Percentiles rank a stretch among this genome's conserved stretches.
Conservation (phyloP, 164 flowering plant species). For the Aristolochia californica region DNA sequence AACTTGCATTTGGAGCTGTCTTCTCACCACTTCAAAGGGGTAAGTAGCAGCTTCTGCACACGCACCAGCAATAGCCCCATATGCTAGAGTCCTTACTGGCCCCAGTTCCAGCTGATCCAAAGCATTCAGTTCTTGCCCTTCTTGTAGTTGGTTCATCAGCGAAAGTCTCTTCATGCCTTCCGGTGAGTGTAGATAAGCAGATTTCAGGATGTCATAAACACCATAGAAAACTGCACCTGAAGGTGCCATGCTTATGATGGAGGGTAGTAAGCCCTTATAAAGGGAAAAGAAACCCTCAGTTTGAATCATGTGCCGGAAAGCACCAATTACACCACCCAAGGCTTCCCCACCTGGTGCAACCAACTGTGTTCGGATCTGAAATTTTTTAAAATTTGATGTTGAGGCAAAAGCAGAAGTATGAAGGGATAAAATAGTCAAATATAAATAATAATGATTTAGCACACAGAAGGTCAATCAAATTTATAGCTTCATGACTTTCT, state of each 20-base stretch:
- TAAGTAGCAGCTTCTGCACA: conserved; percentile 95
- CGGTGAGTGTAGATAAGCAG: conserved; percentile 81
- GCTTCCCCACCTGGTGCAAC: conserved; percentile 97
- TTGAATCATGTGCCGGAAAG: conserved; percentile 60
- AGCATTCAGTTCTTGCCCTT: conserved; percentile 55
- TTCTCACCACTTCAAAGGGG: conserved; percentile 90
- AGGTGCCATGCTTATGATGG: conserved; percentile 88
- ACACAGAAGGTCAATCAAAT: too few species aligned
- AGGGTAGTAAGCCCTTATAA: conserved; percentile 83
- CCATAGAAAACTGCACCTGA: conserved; percentile 93
- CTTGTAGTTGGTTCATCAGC: conserved; percentile 28
- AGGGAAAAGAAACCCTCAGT: conserved; percentile 90
- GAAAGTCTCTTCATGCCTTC: conserved; percentile 63
- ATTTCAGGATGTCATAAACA: conserved; percentile 82
- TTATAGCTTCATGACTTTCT: too few species aligned
- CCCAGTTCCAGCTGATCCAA: conserved; percentile 86
- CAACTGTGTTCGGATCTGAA: conserved; percentile 77
- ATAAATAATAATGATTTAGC: too few species aligned
- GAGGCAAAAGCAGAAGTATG: too few species aligned
- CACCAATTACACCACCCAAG: conserved; percentile 78
- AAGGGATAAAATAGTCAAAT: too few species aligned
- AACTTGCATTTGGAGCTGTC: conserved; percentile 83
- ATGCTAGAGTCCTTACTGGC: conserved; percentile 64
- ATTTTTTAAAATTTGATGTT: neutral
- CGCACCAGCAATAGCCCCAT: conserved; percentile 96